Conservation (phyloP, 1,284 basidiomycete species). For the Moesziomyces sp. region DNA sequence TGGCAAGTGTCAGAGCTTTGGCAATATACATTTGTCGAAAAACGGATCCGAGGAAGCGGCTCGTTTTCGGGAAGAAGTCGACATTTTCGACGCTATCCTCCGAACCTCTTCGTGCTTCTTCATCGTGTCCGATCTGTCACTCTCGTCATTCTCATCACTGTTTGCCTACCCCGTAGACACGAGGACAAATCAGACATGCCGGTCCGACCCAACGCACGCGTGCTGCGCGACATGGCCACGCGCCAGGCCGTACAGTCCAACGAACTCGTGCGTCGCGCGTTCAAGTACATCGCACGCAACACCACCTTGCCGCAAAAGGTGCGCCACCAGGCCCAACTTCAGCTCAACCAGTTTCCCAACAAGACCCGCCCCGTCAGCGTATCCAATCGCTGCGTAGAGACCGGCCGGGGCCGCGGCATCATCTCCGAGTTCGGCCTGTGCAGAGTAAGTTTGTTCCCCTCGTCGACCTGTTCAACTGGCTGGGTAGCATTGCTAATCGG, state of each 20-base stretch:
- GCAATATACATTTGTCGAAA: neutral
- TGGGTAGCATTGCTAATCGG: neutral
- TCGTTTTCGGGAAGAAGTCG: conserved; percentile 7
- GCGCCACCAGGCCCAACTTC: conserved; percentile 94
- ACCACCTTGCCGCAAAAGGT: conserved; percentile 72
- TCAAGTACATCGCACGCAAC: conserved; percentile 67
- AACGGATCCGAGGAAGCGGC: conserved; percentile 9
- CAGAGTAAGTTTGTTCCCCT: conserved; percentile 73
- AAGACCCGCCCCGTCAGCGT: conserved; percentile 85
- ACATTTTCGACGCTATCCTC: neutral
- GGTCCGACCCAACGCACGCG: conserved; percentile 54
- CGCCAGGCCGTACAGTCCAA: conserved; percentile 65
- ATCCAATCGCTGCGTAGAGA: conserved; percentile 85
- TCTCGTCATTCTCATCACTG: neutral
- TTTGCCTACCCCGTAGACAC: neutral
- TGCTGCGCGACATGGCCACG: conserved; percentile 64
- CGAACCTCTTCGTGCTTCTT: neutral
- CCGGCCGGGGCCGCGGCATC: conserved; percentile 85
- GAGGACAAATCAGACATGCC: conserved; percentile 34
- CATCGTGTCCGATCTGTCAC: neutral
- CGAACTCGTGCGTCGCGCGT: conserved; percentile 64
- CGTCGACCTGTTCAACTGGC: neutral
- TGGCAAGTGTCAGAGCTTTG: neutral
- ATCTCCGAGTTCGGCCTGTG: conserved; percentile 88
- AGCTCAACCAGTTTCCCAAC: conserved; percentile 85